Conservation (phyloP, 169 alveolate species). For the Plasmodium knowlesi region DNA sequence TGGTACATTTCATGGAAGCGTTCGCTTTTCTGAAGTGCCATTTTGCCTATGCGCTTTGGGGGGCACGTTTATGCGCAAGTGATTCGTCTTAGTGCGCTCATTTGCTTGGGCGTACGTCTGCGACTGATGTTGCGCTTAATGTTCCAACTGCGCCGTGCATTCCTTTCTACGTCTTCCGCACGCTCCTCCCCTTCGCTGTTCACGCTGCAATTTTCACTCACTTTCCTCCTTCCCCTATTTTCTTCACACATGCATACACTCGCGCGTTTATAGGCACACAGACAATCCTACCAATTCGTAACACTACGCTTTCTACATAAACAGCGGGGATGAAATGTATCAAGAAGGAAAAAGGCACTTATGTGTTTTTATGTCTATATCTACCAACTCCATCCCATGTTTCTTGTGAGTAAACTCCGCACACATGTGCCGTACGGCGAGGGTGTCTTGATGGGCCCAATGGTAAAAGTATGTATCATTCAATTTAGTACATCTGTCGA, state of each 20-base stretch:
- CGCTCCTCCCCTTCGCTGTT: background rate
- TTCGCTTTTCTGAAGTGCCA: background rate
- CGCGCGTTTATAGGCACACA: background rate
- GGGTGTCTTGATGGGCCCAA: background rate
- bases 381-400: background rate
- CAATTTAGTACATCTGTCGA: background rate
- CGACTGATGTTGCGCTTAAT: background rate
- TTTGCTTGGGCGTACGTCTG: no score
- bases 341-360: background rate
- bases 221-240: background rate
- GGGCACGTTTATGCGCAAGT: constrained; percentile 8
- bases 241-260: background rate
- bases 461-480: background rate
- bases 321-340: background rate
- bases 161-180: background rate
- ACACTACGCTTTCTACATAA: background rate
- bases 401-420: background rate
- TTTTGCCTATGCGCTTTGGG: background rate
- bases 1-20: background rate
- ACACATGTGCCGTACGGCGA: background rate
- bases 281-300: background rate
- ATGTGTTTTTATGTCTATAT: background rate
- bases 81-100: background rate
- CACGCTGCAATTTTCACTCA: background rate
- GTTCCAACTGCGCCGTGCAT: background rate